Evolutionary conservation across 768 basidiomycete genomes (phyloP).

Genomic region (Collybiopsis luxurians): DNA sequence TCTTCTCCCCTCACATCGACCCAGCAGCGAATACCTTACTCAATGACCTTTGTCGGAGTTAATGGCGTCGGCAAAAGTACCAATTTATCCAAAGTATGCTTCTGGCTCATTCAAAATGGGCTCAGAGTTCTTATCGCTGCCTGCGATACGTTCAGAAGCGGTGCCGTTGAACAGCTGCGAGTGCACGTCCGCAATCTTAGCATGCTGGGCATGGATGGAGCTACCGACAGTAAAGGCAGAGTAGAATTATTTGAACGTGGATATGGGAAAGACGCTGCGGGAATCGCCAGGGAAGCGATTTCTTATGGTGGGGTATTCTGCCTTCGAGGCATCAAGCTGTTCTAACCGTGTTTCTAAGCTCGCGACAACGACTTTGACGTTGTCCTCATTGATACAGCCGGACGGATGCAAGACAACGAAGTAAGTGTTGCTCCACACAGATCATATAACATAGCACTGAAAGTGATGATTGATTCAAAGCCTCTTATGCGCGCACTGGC

Average conservation of each 20-base stretch:
- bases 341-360: conserved; percentile 41
- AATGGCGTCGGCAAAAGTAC: conserved; percentile 99
- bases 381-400: conserved; percentile 96
- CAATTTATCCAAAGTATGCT: conserved; percentile 96
- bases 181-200: conserved; percentile 95
- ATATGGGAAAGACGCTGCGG: conserved; percentile 99
- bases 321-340: too few relatives aligned
- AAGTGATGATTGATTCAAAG: conserved; percentile 31
- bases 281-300: conserved; percentile 95
- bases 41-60: conserved; percentile 95
- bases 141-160: conserved; percentile 96
- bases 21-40: conserved; percentile 82
- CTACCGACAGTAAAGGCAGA: conserved; percentile 63
- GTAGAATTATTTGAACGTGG: conserved; percentile 96
- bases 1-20: conserved; percentile 70
- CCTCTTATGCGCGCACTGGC: conserved; percentile 98
- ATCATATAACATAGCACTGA: not conserved
- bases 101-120: conserved; percentile 97
- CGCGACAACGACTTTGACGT: conserved; percentile 93
- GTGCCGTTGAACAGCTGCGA: conserved; percentile 95
- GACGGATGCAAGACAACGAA: conserved; percentile 99
- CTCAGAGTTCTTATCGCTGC: conserved; percentile 94
- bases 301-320: conserved; percentile 60
- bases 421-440: conserved; percentile 32
- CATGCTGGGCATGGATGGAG: conserved; percentile 72